Base-by-base conservation (phyloP, 2,329 filamentous ascomycete genomes). In the Pseudogymnoascus sp. region DNA sequence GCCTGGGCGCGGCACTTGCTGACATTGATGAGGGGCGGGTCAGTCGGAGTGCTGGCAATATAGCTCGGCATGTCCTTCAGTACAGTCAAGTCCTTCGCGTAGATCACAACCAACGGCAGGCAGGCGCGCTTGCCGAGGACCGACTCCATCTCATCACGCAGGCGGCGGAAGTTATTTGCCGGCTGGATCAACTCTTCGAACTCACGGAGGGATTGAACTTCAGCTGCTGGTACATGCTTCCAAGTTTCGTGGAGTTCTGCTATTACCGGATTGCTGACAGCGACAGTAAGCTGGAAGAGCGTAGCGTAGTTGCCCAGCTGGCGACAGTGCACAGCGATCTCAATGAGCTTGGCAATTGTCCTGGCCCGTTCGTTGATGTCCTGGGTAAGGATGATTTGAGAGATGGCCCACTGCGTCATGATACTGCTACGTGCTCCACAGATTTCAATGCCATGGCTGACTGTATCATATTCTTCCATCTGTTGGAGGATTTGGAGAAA, bases 401-500 rank as follows among this genome's bases (percentile, higher is more conserved):
- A 93, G 28, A 92, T 83, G 28, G 85, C 87, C 90, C 90, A 94
- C 73, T 93, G 93, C 65, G 92, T 90, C 78, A 93, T 89, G 66
- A 94, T 84, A 73, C 94, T 94, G 78, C 94, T 94, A 59, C 90
- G 87, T 7, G 90, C 89, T 73, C 93, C 90, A 59, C 92, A 89
- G 21, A 94, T 87, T 71, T 93, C 90, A 38, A 94, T 88, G 12
- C 90, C 90, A 40, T 60, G 59, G 23, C 35, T 40, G 38, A 60
- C 59, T 16, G 35, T 40, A 31, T 60, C 59, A 5, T 60, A 33
- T 31, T 60, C 59, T 31, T 60, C 59, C 62, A 83, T 84, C 1
- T 88, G 86, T 68, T 90, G 86, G 47, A 86, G 82, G 60, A 86
- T 86, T 61, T 87, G 84, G 42, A 93, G 78, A 71, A 92, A 93